These are phyloP conservation scores for Vigna radiata DNA, from an alignment of 306 rosid species.

Conservation along the genomic window DNA sequence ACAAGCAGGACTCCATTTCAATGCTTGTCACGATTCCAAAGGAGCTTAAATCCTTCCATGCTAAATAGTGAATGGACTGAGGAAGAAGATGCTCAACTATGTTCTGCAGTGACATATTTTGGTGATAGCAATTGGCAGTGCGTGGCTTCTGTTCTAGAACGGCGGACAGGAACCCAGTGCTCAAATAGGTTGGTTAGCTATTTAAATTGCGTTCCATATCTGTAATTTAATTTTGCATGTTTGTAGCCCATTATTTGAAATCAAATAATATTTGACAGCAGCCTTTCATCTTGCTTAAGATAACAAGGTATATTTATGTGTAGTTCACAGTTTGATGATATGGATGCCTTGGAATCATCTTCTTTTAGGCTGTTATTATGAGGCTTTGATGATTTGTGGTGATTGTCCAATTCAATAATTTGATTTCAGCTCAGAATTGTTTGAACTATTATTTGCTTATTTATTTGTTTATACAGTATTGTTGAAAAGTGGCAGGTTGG, in stretches of 20 bases:
- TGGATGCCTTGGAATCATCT: constrained; percentile 1
- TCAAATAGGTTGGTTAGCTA: constrained; percentile 82
- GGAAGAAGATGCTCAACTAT: constrained; percentile 86
- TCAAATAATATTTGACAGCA: neutral
- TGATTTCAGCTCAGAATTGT: constrained; percentile 31
- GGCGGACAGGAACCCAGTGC: constrained; percentile 94
- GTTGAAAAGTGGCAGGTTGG: constrained; percentile 16
- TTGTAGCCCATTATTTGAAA: constrained; percentile 9
- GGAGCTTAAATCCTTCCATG: constrained; percentile 90
- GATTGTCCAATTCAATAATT: constrained; percentile 11
- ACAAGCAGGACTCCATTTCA: constrained; percentile 94
- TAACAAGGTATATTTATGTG: neutral
- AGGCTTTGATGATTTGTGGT: constrained; percentile 16
- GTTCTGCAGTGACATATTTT: constrained; percentile 65
- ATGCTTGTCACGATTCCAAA: constrained; percentile 89
- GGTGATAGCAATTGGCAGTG: constrained; percentile 85
- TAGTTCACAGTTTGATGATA: constrained; percentile 1
- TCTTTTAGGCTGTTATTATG: neutral
- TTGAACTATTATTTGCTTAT: constrained; percentile 11
- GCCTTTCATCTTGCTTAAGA: neutral
- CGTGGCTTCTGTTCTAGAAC: constrained; percentile 84
- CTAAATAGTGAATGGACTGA: constrained; percentile 89
- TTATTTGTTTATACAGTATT: constrained; percentile 25
- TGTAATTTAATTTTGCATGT: neutral
- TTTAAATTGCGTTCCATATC: neutral